These are phyloP conservation scores for Sarocladiaceae sp. DNA, from an alignment of 2,329 filamentous ascomycete genomes.

Conservation along the genomic window DNA sequence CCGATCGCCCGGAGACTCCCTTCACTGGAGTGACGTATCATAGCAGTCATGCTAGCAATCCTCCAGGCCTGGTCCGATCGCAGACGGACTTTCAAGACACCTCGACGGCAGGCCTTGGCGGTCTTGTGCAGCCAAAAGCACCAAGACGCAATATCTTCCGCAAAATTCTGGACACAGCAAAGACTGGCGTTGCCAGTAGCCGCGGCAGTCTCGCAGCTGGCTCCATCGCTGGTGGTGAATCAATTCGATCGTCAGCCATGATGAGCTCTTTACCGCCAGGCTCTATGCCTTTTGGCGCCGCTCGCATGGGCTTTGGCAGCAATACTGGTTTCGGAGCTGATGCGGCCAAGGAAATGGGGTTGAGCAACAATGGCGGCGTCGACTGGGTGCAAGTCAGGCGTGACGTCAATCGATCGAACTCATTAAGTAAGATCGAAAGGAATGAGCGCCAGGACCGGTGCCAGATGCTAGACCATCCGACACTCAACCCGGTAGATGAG, in stretches of 20 bases:
- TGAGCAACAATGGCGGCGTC: slow-evolving; percentile 52
- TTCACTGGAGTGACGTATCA: slow-evolving; percentile 85
- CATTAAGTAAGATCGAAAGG: slow-evolving; percentile 82
- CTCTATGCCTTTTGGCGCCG: slow-evolving; percentile 17
- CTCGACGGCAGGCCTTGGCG: slow-evolving; percentile 67
- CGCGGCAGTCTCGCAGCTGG: slow-evolving; percentile 74
- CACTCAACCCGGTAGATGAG: slow-evolving; percentile 85
- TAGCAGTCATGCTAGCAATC: slow-evolving; percentile 71
- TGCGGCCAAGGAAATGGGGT: slow-evolving; percentile 66
- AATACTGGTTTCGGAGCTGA: slow-evolving; percentile 37
- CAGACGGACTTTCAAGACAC: slow-evolving; percentile 65
- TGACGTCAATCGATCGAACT: slow-evolving; percentile 94
- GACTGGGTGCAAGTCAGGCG: slow-evolving; percentile 98
- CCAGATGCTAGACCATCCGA: slow-evolving; percentile 89
- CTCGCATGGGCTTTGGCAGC: slow-evolving; percentile 41
- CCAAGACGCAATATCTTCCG: slow-evolving; percentile 91
- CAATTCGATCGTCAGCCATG: slow-evolving; percentile 38
- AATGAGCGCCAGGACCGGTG: slow-evolving; percentile 83
- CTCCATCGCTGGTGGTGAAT: slow-evolving; percentile 32
- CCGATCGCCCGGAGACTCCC: slow-evolving; percentile 55
- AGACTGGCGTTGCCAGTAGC: slow-evolving; percentile 86
- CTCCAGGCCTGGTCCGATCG: slow-evolving; percentile 46
- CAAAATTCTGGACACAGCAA: slow-evolving; percentile 90
- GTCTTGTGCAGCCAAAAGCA: slow-evolving; percentile 69
- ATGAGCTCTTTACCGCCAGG: slow-evolving; percentile 35